Base-by-base conservation (phyloP, 495 filamentous ascomycete genomes). In the Trichoderma asperelloides region DNA sequence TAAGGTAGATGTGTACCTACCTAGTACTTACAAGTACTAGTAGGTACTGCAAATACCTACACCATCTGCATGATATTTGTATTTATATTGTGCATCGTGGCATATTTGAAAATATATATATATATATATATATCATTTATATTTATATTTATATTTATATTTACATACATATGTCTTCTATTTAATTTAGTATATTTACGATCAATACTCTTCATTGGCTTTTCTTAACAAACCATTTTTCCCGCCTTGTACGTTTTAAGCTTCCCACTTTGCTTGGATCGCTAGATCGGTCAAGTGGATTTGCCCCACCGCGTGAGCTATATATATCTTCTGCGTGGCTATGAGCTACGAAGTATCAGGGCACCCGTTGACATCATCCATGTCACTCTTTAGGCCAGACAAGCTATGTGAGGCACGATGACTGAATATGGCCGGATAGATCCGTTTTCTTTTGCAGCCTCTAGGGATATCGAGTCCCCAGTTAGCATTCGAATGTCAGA, bases 391-490 rank as follows among this genome's bases (percentile, higher is more conserved):
- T 23, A 2, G 18, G 21, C 7, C 30, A 23, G 33, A 64, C 30
- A 64, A 18, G 15, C 8, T 30, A 6, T 16, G 11, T 39, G 27
- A 64, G 27, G 9, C 30, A 43, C 33, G 9, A 65, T 49, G 37
- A 23, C 64, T 40, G 64, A 65, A 49, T 2, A 76, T 72, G 9
- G 76, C 70, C 69, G 41, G 64, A 97, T 97, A 93, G 95, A 98
- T 73, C 88, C 93, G 57, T 97, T 96, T 76, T 93, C 92, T 1
- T 98, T 98, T 80, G 93, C 91, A 62, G 89, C 86, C 70, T 97
- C 95, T 60, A 88, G 90, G 51, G 82, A 86, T 73, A 82, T 97
- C 67, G 82, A 92, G 71, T 85, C 91, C 68, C 85, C 89, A 18
- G 85, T 97, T 65, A 88, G 87, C 77, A 86, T 98, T 67, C 91